phyloP scores from a whole-genome alignment of 345 rosid species.

The Citropsis articulata region DNA sequence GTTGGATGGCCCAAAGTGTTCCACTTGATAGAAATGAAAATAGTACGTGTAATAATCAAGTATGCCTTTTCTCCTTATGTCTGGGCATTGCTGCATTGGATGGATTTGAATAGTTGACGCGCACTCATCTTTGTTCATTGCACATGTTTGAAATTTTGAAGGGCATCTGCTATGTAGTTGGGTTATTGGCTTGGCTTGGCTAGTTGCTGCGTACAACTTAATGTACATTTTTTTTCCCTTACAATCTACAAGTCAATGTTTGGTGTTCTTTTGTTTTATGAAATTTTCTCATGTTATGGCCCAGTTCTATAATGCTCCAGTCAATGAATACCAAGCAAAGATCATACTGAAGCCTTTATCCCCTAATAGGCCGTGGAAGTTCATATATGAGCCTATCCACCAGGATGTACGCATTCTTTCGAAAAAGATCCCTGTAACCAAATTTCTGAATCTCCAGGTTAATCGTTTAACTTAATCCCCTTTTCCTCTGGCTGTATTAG shows the following conservation, averaged over 20 bases:
- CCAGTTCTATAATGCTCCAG: conserved; percentile 81
- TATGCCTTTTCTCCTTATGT: neutral
- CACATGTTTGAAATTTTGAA: neutral
- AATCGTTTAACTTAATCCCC: conserved; percentile 1
- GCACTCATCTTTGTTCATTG: neutral
- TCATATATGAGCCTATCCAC: conserved; percentile 64
- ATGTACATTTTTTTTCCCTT: neutral
- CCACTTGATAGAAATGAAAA: neutral
- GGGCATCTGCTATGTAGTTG: neutral
- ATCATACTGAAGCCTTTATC: conserved; percentile 80
- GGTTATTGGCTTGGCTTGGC: too few relatives aligned
- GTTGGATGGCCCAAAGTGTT: neutral
- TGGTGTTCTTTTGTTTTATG: conserved; percentile 8
- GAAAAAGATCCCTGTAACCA: conserved; percentile 81
- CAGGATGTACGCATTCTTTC: conserved; percentile 72
- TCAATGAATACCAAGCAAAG: conserved; percentile 78
- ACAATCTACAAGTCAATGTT: neutral
- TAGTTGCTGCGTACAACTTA: neutral
- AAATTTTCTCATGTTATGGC: conserved; percentile 16
- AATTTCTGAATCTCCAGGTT: conserved; percentile 84
- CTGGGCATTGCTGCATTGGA: neutral
- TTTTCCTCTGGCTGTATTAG: neutral
- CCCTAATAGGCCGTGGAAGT: conserved; percentile 75
- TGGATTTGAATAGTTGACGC: neutral
- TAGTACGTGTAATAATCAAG: neutral